These are phyloP conservation scores for Sclerotiophoma versabilis DNA, from an alignment of 2,329 filamentous ascomycete species.

Conservation along the genomic window DNA sequence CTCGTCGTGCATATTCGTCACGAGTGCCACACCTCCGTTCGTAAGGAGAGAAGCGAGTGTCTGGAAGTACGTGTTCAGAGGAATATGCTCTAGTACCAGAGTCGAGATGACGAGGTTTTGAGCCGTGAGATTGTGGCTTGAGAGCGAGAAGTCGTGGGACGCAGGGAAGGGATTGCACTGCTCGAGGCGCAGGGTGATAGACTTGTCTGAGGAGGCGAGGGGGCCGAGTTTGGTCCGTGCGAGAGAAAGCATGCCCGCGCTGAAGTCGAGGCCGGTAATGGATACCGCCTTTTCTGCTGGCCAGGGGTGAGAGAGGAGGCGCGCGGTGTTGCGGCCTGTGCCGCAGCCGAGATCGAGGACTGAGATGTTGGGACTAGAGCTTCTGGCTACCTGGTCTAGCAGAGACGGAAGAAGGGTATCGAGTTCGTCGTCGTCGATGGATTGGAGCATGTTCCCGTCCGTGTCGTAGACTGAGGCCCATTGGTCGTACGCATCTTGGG, in stretches of 20 bases:
- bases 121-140: conserved; percentile 17
- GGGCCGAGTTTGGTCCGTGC: conserved; percentile 52
- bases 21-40: conserved; percentile 59
- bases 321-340: conserved; percentile 68
- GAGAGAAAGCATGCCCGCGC: conserved; percentile 63
- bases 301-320: conserved; percentile 53
- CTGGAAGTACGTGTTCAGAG: conserved; percentile 59
- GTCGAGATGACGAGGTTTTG: conserved; percentile 64
- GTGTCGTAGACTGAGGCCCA: conserved; percentile 67
- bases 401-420: conserved; percentile 59
- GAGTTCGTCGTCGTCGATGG: conserved; percentile 67
- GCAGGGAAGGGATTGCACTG: conserved; percentile 42
- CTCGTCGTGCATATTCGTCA: conserved; percentile 74
- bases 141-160: neutral
- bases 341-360: conserved; percentile 71
- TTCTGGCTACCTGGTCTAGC: conserved; percentile 42
- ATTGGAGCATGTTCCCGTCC: conserved; percentile 71
- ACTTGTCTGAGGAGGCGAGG: neutral
- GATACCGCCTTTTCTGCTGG: conserved; percentile 32
- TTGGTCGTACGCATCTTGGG: conserved; percentile 56
- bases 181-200: conserved; percentile 20
- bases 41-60: conserved; percentile 54
- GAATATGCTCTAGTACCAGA: conserved; percentile 70
- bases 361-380: conserved; percentile 34
- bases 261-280: conserved; percentile 64